Percentiles rank a stretch among this genome's conserved stretches.
These are phyloP conservation scores for Candida michaelii DNA, from an alignment of 805 yeast genomes.

Conservation along the genomic window DNA sequence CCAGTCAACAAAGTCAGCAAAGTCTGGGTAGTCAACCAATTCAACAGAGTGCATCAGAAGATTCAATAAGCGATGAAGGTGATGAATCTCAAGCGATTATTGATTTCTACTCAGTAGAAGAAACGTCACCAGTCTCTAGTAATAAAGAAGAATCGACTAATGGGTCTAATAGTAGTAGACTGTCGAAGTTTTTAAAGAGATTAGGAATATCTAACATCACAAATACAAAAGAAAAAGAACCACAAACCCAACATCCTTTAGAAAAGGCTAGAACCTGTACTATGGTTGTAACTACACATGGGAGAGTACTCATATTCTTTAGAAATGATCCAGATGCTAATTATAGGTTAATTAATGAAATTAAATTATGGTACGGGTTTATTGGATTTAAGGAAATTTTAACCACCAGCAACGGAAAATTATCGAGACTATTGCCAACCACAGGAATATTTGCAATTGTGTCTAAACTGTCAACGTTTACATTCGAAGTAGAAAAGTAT, in stretches of 20 bases:
- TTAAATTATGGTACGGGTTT: conserved; percentile 52
- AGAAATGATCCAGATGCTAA: conserved; percentile 40
- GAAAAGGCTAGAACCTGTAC: conserved; percentile 50
- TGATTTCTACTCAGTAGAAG: conserved; percentile 41
- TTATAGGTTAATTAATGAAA: conserved; percentile 52
- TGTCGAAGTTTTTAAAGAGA: conserved; percentile 19
- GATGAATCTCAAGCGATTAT: conserved; percentile 66
- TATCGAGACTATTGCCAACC: conserved; percentile 32
- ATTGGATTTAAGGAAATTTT: conserved; percentile 60
- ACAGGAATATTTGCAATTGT: conserved; percentile 56
- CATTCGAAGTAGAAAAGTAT: conserved; percentile 53
- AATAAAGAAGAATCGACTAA: conserved; percentile 6
- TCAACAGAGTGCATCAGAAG: conserved; percentile 1
- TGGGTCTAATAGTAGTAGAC: conserved; percentile 5
- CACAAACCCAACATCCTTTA: conserved; percentile 21
- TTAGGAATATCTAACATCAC: conserved; percentile 14
- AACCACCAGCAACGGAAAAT: conserved; percentile 28
- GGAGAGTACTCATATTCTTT: conserved; percentile 58
- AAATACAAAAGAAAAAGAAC: conserved; percentile 14
- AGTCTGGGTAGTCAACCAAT: not conserved
- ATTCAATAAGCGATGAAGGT: conserved; percentile 22
- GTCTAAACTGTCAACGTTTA: conserved; percentile 53
- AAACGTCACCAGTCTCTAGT: conserved; percentile 12
- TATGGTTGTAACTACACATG: conserved; percentile 59
- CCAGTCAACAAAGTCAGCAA: not conserved